Conservation (phyloP, 1,284 basidiomycete genomes). For the Ustilago curta region DNA sequence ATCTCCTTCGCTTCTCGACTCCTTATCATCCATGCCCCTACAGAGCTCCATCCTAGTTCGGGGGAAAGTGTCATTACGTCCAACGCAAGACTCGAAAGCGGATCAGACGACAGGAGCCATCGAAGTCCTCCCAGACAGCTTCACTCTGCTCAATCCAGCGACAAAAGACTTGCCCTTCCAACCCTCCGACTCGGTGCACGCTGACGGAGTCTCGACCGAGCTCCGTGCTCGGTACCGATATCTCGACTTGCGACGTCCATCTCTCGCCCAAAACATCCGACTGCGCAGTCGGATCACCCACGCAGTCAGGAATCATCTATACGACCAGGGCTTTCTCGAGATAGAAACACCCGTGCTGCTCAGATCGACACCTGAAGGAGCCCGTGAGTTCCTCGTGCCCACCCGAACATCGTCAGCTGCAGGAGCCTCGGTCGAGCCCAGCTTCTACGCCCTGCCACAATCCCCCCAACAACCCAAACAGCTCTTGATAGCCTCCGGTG, state of each 20-base stretch:
- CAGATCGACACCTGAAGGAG: constrained; percentile 92
- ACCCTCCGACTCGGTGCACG: constrained; percentile 79
- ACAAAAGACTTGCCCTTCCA: constrained; percentile 79
- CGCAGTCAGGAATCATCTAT: constrained; percentile 79
- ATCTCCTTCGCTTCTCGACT: constrained; percentile 74
- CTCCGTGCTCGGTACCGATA: constrained; percentile 85
- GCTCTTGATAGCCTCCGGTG: constrained; percentile 89
- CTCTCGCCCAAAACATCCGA: constrained; percentile 81
- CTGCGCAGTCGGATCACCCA: constrained; percentile 84
- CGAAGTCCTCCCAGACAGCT: constrained; percentile 81
- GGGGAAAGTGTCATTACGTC: constrained; percentile 45
- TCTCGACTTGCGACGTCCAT: constrained; percentile 84
- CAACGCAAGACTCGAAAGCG: constrained; percentile 42
- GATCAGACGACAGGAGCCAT: constrained; percentile 75
- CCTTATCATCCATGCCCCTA: constrained; percentile 59
- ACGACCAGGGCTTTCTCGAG: constrained; percentile 83
- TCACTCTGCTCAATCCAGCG: constrained; percentile 83
- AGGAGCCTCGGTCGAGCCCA: constrained; percentile 69
- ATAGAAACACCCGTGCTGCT: constrained; percentile 94
- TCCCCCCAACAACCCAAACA: constrained; percentile 97
- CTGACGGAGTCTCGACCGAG: constrained; percentile 73
- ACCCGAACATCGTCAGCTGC: constrained; percentile 73
- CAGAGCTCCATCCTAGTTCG: constrained; percentile 53
- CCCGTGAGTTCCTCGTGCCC: constrained; percentile 92
- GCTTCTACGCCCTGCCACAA: constrained; percentile 91